Base-by-base conservation (phyloP, 2,329 filamentous ascomycete genomes). In the Colletotrichum tropicale region DNA sequence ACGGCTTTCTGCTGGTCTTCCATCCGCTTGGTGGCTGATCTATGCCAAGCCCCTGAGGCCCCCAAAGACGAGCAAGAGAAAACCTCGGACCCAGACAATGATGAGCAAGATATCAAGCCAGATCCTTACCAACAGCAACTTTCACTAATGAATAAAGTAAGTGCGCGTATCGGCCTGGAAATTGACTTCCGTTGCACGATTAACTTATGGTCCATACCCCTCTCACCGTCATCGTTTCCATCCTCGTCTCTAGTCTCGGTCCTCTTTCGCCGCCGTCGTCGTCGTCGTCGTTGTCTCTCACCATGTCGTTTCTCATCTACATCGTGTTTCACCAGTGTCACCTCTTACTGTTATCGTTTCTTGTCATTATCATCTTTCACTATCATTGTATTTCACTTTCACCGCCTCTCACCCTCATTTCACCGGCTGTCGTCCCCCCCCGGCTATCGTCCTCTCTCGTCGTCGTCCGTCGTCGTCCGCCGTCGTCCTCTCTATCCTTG, bases 41-140 rank as follows among this genome's bases (percentile, higher is more conserved):
- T 52, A 0, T 52, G 43, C 43, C 43, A 52, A 13, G 43, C n/a
- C 10, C 0, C 0, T 0, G 43, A 52, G 6, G 12, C 0, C 38
- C 38, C 38, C 0, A n/a, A 0, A 18, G 36, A 43, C 0, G 16
- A 18, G 16, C 36, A 43, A 43, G 16, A 43, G 18, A 43, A 43
- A n/a, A 16, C 34, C 34, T n/a, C 5, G 38, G 38, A n/a, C 38
- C 0, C 18, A 43, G 38, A 8, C 0, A 1, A 32, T 32, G 30
- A 0, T 9, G 0, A 1, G 18, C 38, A 43, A n/a, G 38, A 43
- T 43, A 43, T 43, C 18, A 43, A 43, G 38, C 38, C 18, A 43
- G 38, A 43, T 43, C 0, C 38, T n/a, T n/a, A 0, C 3, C 18
- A 0, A 43, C 18, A 12, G 18, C 18, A 43, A n/a, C 18, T 43